Base-by-base conservation (phyloP, 257 asterid genomes). In the Cruciata laevipes region DNA sequence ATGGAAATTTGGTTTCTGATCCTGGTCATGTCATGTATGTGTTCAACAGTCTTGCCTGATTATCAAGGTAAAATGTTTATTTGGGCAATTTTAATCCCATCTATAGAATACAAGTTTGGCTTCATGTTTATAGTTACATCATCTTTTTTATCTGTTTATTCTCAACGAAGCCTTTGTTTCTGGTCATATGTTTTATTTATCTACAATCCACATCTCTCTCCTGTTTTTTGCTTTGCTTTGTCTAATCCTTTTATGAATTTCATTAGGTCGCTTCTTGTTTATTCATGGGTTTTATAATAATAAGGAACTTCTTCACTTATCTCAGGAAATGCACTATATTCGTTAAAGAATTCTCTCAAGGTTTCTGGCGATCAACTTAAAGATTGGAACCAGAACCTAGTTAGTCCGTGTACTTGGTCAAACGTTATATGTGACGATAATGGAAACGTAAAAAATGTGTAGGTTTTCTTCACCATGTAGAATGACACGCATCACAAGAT, bases 361-460 rank as follows among this genome's bases (percentile, higher is more conserved):
- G 96, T 86, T 73, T 79, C 97, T 11, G 55, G 23, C 58, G 70
- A 49, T 81, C 95, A 90, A 83, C 96, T 93, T 24, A 23, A 53
- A n/a, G 88, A 88, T 71, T 93, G 99, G 99, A 85, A 86, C 62
- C 81, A 64, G 70, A 78, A 88, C 76, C 95, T 74, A 81, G 99
- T 90, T 61, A 83, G 82, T 73, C 99, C 99, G 1, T 93, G 99
- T 81, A 90, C 97, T 59, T 93, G 97, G 99, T 83, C 95, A 68
- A 88, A 84, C 76, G 82, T 93, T 44, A 82, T 70, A 63, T 93
- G 99, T 62, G 97, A 88, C 49, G 57, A 47, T 60, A 80, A 13
- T 68, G 57, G 64, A 78, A 73, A 82, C 72, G 97, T 93, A 67
- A 73, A 81, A 17, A 72, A 85, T 53, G 89, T 93, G 97, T 93